These are phyloP conservation scores for Elsinoe ampelina DNA, from an alignment of 2,329 filamentous ascomycete genomes.

Conservation along the genomic window DNA sequence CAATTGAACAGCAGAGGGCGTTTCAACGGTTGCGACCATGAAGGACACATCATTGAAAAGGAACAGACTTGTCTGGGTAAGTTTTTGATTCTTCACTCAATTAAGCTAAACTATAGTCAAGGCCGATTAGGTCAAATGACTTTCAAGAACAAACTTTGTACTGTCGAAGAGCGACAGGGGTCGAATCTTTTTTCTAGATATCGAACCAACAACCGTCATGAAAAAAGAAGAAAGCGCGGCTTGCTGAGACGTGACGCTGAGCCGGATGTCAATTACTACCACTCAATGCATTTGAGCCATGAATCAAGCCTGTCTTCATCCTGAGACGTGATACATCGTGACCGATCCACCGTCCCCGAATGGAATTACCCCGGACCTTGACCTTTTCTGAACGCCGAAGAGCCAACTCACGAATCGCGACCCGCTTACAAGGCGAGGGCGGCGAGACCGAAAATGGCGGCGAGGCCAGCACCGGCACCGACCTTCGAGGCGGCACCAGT, in stretches of 20 bases:
- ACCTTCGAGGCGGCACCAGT: conserved; percentile 44
- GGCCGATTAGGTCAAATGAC: conserved; percentile 6
- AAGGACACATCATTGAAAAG: not conserved
- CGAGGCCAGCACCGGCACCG: conserved; percentile 43
- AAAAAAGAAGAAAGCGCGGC: not conserved
- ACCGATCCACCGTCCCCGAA: conserved; percentile 1
- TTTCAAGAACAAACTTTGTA: conserved; percentile 11
- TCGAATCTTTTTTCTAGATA: not conserved
- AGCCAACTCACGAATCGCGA: conserved; percentile 1
- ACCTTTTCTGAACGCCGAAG: not conserved
- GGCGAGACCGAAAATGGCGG: conserved; percentile 44
- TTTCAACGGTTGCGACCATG: not conserved
- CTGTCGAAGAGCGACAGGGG: not conserved
- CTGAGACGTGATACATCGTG: conserved; percentile 5
- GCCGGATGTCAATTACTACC: not conserved
- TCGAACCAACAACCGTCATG: conserved; percentile 1
- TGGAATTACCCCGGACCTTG: conserved; percentile 3
- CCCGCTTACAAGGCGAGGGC: conserved; percentile 23
- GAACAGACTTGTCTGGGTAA: not conserved
- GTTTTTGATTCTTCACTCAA: conserved; percentile 6
- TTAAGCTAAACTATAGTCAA: conserved; percentile 4
- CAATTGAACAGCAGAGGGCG: not conserved
- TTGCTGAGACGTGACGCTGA: conserved; percentile 10
- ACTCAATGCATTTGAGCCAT: not conserved
- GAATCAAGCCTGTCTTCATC: not conserved